Base-by-base conservation (phyloP, 352 stramenopile genomes). In the Thraustochytrium sp. region DNA sequence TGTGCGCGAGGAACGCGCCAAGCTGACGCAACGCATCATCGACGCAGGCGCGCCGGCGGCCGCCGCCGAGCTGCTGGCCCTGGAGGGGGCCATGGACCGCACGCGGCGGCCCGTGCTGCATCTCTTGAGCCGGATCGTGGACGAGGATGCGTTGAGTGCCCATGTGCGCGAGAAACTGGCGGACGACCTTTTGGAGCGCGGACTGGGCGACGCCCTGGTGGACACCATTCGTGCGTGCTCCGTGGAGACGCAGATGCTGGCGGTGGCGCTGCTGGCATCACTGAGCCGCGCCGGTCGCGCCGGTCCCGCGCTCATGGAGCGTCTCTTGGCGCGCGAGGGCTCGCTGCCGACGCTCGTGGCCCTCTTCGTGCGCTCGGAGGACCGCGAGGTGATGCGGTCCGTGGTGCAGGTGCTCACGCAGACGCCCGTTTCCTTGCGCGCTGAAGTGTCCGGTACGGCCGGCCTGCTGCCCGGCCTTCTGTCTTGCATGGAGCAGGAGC, bases 191-290 rank as follows among this genome's bases (percentile, higher is more conserved):
- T 21, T 72, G 13, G 51, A 80, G 18, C 8, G 18, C 42, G 51
- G 42, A 13, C 34, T 51, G 16, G 44, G 76, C n/a, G 21, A 36
- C 4, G 68, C 48, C 26, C 9, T 64, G 4, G 11, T 80, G 5
- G 23, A 23, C 4, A 38, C 68, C 13, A 80, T 63, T 11, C 11
- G 46, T 26, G 5, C 0, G 18, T 16, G 23, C 21, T 80, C 68
- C 18, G 53, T 72, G 8, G 68, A 80, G 34, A 80, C 68, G 8
- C 68, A 64, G 9, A 53, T 80, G 31, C 26, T 80, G 36, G 37
- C 34, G 8, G 48, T 42, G 5, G 68, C 68, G 9, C 51, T 80
- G 9, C 68, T 80, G 5, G 46, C 68, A n/a, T 46, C 36, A 18
- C 13, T 80, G 21, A 72, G 59, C 59, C 42, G 46, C 9, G 59